These are phyloP conservation scores for Zygosaccharomyces sapae DNA, from an alignment of 1,139 yeast species.

Conservation along the genomic window DNA sequence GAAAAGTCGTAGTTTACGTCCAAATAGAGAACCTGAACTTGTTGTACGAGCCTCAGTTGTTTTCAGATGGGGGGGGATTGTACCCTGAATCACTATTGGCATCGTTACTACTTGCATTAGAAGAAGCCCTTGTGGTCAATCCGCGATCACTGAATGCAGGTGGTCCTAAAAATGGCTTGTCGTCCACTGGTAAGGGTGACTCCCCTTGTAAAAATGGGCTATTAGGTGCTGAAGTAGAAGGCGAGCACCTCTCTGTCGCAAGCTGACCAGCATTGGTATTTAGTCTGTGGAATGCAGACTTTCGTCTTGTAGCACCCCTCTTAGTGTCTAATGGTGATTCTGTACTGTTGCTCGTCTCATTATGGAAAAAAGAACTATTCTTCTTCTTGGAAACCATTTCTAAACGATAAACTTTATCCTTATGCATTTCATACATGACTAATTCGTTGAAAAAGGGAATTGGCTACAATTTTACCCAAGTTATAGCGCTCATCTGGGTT, in stretches of 20 bases:
- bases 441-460: slow-evolving; percentile 54
- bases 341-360: slow-evolving; percentile 3
- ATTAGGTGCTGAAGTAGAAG: slow-evolving; percentile 21
- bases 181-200: slow-evolving; percentile 14
- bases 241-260: slow-evolving; percentile 2
- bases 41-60: slow-evolving; percentile 19
- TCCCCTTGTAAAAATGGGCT: slow-evolving; percentile 18
- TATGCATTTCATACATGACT: slow-evolving; percentile 45
- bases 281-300: slow-evolving; percentile 20
- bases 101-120: slow-evolving; percentile 7
- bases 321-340: slow-evolving; percentile 7
- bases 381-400: slow-evolving; percentile 21
- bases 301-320: slow-evolving; percentile 18
- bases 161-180: slow-evolving; percentile 19
- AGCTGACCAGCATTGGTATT: slow-evolving; percentile 6
- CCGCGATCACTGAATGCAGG: slow-evolving; percentile 13
- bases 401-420: slow-evolving; percentile 38
- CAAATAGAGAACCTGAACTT: slow-evolving; percentile 30
- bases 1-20: slow-evolving; percentile 28
- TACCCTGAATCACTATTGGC: slow-evolving; percentile 10
- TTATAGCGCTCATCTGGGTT: slow-evolving; percentile 49
- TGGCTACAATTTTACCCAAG: slow-evolving; percentile 53
- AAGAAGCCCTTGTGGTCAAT: slow-evolving; percentile 6
- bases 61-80: slow-evolving; percentile 9
- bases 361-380: slow-evolving; percentile 7